A percentile compares a stretch with the other conserved stretches of the same genome.
These are phyloP conservation scores for Kwoniella heveanensis DNA, from an alignment of 768 basidiomycete species.

Conservation along the genomic window DNA sequence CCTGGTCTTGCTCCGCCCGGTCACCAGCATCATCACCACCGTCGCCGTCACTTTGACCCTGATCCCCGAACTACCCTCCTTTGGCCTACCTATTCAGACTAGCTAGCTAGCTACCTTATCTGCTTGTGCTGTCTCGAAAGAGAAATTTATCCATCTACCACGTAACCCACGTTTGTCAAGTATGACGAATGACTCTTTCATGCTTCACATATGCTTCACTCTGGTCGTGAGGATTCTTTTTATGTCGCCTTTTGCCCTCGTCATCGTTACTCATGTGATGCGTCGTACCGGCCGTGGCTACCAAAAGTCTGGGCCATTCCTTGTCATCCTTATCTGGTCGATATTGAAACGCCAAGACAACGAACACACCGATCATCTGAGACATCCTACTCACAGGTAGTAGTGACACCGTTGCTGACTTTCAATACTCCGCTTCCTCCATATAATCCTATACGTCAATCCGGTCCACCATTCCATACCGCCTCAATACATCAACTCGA, in stretches of 20 bases:
- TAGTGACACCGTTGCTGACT: conserved; percentile 8
- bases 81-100: conserved; percentile 1
- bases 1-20: background rate
- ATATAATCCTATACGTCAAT: no score
- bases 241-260: no score
- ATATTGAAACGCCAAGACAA: conserved; percentile 25
- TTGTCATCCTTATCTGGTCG: conserved; percentile 13
- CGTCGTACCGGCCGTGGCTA: no score
- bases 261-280: background rate
- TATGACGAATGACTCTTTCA: no score
- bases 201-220: no score
- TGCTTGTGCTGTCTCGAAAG: no score
- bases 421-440: background rate
- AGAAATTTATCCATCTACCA: no score
- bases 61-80: background rate
- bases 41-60: background rate
- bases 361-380: background rate
- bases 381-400: no score
- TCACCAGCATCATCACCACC: background rate
- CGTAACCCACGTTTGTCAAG: background rate
- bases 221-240: no score
- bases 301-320: no score
- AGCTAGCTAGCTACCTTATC: no score
- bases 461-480: conserved; percentile 9
- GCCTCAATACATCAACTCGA: background rate